Percentiles rank a stretch among this genome's conserved stretches.
Evolutionary conservation across 805 yeast genomes (phyloP).

Genomic region (Yamadazyma scolyti): DNA sequence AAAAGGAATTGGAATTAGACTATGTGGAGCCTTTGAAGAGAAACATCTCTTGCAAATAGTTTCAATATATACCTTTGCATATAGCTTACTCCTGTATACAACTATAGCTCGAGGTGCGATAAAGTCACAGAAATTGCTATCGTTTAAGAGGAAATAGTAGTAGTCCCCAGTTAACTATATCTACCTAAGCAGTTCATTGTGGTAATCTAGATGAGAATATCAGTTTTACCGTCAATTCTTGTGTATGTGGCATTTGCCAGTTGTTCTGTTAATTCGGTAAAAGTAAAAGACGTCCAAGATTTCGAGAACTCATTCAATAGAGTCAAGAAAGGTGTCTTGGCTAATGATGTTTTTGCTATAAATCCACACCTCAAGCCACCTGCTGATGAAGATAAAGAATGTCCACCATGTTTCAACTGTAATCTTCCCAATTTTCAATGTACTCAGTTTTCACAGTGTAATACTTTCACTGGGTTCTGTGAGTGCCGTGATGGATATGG

Average conservation of each 20-base stretch:
- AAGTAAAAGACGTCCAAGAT: slow-evolving; percentile 2
- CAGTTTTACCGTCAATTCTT: neutral
- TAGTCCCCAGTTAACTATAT: no score
- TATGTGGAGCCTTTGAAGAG: slow-evolving; percentile 67
- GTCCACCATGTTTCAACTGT: slow-evolving; percentile 95
- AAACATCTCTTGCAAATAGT: slow-evolving; percentile 12
- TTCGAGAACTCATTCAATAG: slow-evolving; percentile 8
- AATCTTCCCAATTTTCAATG: slow-evolving; percentile 87
- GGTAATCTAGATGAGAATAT: slow-evolving; percentile 2
- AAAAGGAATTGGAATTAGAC: slow-evolving; percentile 50
- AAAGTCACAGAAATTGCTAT: neutral
- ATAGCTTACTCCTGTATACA: no score
- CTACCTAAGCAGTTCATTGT: no score
- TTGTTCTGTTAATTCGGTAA: slow-evolving; percentile 1
- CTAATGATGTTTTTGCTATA: slow-evolving; percentile 20
- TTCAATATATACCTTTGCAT: no score
- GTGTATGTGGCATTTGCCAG: neutral
- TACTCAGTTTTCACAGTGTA: slow-evolving; percentile 86
- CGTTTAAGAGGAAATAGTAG: no score
- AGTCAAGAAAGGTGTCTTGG: slow-evolving; percentile 3
- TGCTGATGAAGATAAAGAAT: slow-evolving; percentile 33
- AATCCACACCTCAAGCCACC: slow-evolving; percentile 10
- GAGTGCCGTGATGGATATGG: slow-evolving; percentile 92
- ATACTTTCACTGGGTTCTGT: slow-evolving; percentile 84
- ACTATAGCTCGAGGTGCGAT: no score